A percentile compares a stretch with the other conserved stretches of the same genome.
Evolutionary conservation across 371 early-diverging fungal genomes (phyloP).

Genomic region (Mortierella sp.): DNA sequence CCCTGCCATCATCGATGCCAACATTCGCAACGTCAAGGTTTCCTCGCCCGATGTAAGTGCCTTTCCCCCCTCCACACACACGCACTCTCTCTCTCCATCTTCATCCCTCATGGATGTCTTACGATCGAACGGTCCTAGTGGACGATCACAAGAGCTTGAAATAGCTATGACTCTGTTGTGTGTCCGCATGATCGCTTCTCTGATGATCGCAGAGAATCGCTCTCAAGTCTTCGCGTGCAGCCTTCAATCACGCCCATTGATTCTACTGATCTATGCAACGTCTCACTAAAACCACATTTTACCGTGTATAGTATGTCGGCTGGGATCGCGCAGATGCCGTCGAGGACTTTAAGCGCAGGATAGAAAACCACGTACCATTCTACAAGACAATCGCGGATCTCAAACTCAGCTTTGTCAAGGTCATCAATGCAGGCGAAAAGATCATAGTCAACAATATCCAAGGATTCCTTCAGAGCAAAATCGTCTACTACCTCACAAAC

Average conservation of each 20-base stretch:
- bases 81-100: too few relatives aligned
- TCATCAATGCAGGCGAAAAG: conserved; percentile 92
- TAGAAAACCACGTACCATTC: conserved; percentile 78
- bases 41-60: conserved; percentile 89
- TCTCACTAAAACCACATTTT: too few relatives aligned
- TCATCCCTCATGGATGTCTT: too few relatives aligned
- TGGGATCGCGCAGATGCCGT: conserved; percentile 86
- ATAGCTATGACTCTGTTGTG: too few relatives aligned
- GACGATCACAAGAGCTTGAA: too few relatives aligned
- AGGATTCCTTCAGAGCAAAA: conserved; percentile 85
- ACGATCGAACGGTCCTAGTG: too few relatives aligned
- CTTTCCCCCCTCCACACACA: too few relatives aligned
- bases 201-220: too few relatives aligned
- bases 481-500: conserved; percentile 92
- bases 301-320: conserved; percentile 67
- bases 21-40: conserved; percentile 89
- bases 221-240: too few relatives aligned
- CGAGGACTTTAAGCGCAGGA: conserved; percentile 87
- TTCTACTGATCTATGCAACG: too few relatives aligned
- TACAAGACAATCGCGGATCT: conserved; percentile 84
- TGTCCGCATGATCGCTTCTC: too few relatives aligned
- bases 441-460: conserved; percentile 88
- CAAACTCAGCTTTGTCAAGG: conserved; percentile 80
- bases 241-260: too few relatives aligned
- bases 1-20: conserved; percentile 74